Percentiles rank a stretch among this genome's conserved stretches.
Evolutionary conservation across 2,329 filamentous ascomycete genomes (phyloP).

Genomic region (Incumbomyces lentus): DNA sequence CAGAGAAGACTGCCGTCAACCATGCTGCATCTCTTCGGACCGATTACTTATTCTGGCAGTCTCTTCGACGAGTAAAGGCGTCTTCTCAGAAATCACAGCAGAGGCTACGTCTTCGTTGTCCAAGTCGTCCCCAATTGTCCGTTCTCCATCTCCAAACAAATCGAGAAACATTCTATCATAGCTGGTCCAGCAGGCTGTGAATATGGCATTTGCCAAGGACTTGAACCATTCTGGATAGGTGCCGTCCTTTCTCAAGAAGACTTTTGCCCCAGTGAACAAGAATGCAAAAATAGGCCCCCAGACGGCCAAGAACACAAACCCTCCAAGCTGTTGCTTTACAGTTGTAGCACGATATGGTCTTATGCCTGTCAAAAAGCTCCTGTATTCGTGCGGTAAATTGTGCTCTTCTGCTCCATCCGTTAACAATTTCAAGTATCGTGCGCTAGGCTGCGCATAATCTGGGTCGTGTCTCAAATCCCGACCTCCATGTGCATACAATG

Average conservation of each 20-base stretch:
- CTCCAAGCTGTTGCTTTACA: slow-evolving; percentile 55
- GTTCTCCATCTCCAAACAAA: slow-evolving; percentile 80
- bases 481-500: slow-evolving; percentile 58
- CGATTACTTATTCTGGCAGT: background rate
- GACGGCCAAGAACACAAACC: slow-evolving; percentile 48
- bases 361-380: slow-evolving; percentile 58
- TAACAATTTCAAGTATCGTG: slow-evolving; percentile 73
- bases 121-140: slow-evolving; percentile 32
- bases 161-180: slow-evolving; percentile 57
- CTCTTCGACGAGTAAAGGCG: slow-evolving; percentile 7
- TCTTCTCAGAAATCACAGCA: slow-evolving; percentile 11
- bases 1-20: no score
- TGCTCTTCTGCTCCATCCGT: slow-evolving; percentile 70
- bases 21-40: background rate
- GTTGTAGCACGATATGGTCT: slow-evolving; percentile 62
- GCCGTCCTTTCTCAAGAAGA: slow-evolving; percentile 57
- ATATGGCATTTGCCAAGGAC: slow-evolving; percentile 40
- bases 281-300: slow-evolving; percentile 51
- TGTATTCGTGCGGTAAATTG: slow-evolving; percentile 67
- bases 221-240: slow-evolving; percentile 59
- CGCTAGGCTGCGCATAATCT: slow-evolving; percentile 69
- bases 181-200: slow-evolving; percentile 49
- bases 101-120: slow-evolving; percentile 1
- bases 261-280: slow-evolving; percentile 36
- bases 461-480: slow-evolving; percentile 48